A percentile compares a stretch with the other conserved stretches of the same genome.
Evolutionary conservation across 228 moss, liverwort and hornwort genomes (phyloP).

Genomic region (Sphagnum fallax): DNA sequence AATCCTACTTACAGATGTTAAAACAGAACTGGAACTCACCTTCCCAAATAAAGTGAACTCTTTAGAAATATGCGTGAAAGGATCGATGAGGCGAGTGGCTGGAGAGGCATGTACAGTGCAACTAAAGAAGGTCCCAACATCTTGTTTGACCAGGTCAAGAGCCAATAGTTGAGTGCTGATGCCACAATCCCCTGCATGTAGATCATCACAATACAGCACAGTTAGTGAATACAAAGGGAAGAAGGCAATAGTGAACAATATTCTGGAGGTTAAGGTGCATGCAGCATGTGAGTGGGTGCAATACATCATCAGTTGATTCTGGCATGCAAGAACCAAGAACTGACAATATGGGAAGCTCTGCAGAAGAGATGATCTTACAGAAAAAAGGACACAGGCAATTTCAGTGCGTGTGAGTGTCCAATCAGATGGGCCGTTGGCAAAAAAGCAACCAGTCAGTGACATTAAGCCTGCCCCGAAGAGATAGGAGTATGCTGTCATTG

Average conservation of each 20-base stretch:
- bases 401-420: constrained; percentile 57
- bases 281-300: not conserved
- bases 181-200: constrained; percentile 72
- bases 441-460: constrained; percentile 42
- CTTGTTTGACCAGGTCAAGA: constrained; percentile 81
- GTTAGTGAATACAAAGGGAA: not conserved
- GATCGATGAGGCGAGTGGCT: constrained; percentile 64
- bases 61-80: constrained; percentile 77
- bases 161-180: constrained; percentile 81
- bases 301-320: not conserved
- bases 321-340: not conserved
- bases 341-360: not conserved
- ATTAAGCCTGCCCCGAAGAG: constrained; percentile 65
- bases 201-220: not conserved
- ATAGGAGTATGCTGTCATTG: constrained; percentile 84
- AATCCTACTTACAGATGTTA: not conserved
- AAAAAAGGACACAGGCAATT: constrained; percentile 62
- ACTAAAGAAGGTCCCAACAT: constrained; percentile 84
- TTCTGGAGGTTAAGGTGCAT: not conserved
- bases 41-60: constrained; percentile 74
- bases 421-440: constrained; percentile 34
- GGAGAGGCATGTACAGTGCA: constrained; percentile 82
- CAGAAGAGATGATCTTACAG: constrained; percentile 34
- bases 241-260: not conserved
- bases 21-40: constrained; percentile 23